Percentiles rank a stretch among this genome's conserved stretches.
Evolutionary conservation across 176 grass and related monocot genomes (phyloP).

Genomic region (Eleusine coracana): DNA sequence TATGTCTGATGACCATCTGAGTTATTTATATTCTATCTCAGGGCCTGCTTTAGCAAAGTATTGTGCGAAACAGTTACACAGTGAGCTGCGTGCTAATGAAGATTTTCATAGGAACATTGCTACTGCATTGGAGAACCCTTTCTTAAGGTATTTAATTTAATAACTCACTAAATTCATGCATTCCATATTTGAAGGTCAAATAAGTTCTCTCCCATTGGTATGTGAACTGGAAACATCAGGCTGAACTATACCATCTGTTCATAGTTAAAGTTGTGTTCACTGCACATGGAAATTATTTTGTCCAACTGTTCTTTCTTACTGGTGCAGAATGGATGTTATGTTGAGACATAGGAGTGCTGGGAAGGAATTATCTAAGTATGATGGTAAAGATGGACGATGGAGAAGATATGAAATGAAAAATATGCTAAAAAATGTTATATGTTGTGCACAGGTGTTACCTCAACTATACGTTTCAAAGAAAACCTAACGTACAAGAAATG

Average conservation of each 20-base stretch:
- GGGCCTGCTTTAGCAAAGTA: slow-evolving; percentile 43
- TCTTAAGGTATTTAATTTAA: slow-evolving; percentile 38
- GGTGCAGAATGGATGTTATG: slow-evolving; percentile 49
- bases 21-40: slow-evolving; percentile 31
- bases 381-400: neutral
- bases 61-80: slow-evolving; percentile 32
- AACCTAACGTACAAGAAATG: neutral
- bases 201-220: neutral
- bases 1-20: neutral
- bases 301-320: slow-evolving; percentile 9
- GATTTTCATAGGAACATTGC: too few species aligned
- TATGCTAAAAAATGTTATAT: neutral
- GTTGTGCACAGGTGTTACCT: slow-evolving; percentile 34
- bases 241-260: neutral
- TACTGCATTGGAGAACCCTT: neutral
- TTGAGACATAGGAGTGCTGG: slow-evolving; percentile 6
- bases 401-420: neutral
- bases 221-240: neutral
- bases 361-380: slow-evolving; percentile 29
- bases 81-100: too few species aligned
- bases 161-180: slow-evolving; percentile 18
- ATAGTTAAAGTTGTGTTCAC: neutral
- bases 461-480: slow-evolving; percentile 20
- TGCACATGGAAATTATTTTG: neutral
- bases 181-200: neutral